phyloP scores from a whole-genome alignment of 129 eudicot species.

The carrot (Daucus carota) region DH1_v3.0 NC_030383.2:1547501-1548000 shows the following conservation, averaged over 20 bases:
- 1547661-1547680: too few species aligned
- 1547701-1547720: too few species aligned
- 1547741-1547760: conserved; percentile 35
- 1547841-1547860: conserved; percentile 80
- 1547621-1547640: too few species aligned
- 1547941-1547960: too few species aligned
- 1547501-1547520: conserved; percentile 38
- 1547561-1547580: conserved; percentile 70
- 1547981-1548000: conserved; percentile 28
- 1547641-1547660: too few species aligned
- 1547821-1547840: conserved; percentile 56
- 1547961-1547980: neutral
- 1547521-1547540: conserved; percentile 60
- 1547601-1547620: conserved; percentile 64
- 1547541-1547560: conserved; percentile 30
- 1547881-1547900: conserved; percentile 85
- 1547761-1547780: conserved; percentile 34
- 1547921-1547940: too few species aligned
- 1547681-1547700: too few species aligned
- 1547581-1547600: conserved; percentile 66
- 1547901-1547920: neutral
- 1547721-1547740: conserved; percentile 62
- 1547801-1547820: conserved; percentile 65
- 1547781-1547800: conserved; percentile 72
- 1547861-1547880: conserved; percentile 79